Conservation (phyloP, 78 protist genomes). For the Polysphondylium violaceum region DNA sequence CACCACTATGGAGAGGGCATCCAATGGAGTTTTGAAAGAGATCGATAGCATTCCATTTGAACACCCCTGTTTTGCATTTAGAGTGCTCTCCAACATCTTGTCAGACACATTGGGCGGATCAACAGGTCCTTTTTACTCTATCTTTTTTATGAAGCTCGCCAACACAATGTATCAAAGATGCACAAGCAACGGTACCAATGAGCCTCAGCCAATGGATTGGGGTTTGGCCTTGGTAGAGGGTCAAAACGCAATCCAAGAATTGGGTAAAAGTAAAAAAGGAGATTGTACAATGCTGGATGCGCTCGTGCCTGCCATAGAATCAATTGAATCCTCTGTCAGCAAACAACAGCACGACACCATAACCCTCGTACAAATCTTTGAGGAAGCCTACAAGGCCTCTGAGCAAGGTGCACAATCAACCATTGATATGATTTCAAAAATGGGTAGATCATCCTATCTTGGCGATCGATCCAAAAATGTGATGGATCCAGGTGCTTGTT, state of each 20-base stretch:
- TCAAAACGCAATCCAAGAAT: background rate
- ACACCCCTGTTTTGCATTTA: slow-evolving; percentile 39
- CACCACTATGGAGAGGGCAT: slow-evolving; percentile 13
- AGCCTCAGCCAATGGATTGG: no score
- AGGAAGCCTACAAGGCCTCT: slow-evolving; percentile 19
- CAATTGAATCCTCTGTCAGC: background rate
- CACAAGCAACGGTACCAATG: background rate
- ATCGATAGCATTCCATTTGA: slow-evolving; percentile 12
- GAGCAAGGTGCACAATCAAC: slow-evolving; percentile 43
- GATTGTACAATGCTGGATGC: slow-evolving; percentile 83
- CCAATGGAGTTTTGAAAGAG: background rate
- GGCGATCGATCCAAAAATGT: slow-evolving; percentile 55
- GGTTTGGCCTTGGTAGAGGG: slow-evolving; percentile 19
- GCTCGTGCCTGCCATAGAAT: slow-evolving; percentile 57
- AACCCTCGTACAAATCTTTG: background rate
- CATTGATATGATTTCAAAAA: slow-evolving; percentile 24
- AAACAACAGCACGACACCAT: background rate
- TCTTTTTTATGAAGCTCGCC: slow-evolving; percentile 58
- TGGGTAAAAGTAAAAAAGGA: slow-evolving; percentile 56
- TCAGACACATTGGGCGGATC: slow-evolving; percentile 46
- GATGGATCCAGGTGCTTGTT: slow-evolving; percentile 77
- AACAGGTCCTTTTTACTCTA: slow-evolving; percentile 35
- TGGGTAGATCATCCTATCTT: slow-evolving; percentile 58
- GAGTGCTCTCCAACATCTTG: slow-evolving; percentile 8
- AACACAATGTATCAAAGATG: background rate